These are phyloP conservation scores for Fusarium mexicanum DNA, from an alignment of 2,329 filamentous ascomycete species.

Conservation along the genomic window DNA sequence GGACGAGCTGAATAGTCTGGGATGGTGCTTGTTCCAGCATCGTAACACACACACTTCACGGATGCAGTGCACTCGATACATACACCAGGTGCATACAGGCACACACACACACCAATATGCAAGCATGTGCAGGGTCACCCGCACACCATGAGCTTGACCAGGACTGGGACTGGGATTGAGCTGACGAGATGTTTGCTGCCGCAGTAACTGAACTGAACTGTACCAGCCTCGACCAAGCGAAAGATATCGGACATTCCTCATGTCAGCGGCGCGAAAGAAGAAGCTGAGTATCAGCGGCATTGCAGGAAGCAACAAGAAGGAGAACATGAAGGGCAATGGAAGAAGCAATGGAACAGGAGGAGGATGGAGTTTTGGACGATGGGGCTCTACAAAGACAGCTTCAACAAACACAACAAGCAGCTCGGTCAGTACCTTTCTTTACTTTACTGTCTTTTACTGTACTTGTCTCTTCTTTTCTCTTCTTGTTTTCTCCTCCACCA, in stretches of 20 bases:
- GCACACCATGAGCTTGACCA: neutral
- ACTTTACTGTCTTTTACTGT: neutral
- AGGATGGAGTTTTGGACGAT: conserved; percentile 33
- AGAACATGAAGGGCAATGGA: conserved; percentile 27
- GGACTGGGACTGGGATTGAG: conserved; percentile 3
- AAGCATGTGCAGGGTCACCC: conserved; percentile 4
- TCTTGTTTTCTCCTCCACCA: neutral
- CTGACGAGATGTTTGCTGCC: conserved; percentile 14
- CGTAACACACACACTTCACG: neutral
- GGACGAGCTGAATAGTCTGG: conserved; percentile 7
- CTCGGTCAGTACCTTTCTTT: conserved; percentile 4
- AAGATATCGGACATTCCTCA: neutral
- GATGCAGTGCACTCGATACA: neutral
- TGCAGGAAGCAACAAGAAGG: conserved; percentile 18
- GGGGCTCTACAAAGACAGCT: conserved; percentile 21
- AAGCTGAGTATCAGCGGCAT: conserved; percentile 34
- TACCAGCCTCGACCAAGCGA: conserved; percentile 2
- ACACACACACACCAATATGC: conserved; percentile 1
- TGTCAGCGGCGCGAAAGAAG: conserved; percentile 27
- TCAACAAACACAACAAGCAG: conserved; percentile 13
- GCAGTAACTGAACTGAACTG: neutral
- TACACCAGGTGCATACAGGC: neutral
- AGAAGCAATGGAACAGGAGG: conserved; percentile 16
- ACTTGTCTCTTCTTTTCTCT: neutral
- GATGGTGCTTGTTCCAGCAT: conserved; percentile 6